phyloP scores from a whole-genome alignment of 1,139 yeast genomes.

The Kodamaea anthophila region DNA sequence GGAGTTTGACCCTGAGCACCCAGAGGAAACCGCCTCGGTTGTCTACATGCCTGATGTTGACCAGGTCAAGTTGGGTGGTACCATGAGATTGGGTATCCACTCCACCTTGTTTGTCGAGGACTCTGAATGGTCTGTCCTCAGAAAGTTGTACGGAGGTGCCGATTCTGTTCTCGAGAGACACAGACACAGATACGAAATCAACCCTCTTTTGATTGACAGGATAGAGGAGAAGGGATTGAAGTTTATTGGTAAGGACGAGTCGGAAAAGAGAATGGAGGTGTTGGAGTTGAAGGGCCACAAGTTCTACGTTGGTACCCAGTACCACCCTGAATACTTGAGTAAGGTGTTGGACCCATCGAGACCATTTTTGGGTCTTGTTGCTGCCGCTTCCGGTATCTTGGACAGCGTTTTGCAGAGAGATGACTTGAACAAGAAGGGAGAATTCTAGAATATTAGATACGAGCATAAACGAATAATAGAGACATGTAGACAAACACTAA shows the following conservation, averaged over 20 bases:
- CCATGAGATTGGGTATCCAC: conserved; percentile 96
- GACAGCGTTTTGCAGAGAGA: conserved; percentile 50
- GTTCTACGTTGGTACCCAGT: conserved; percentile 91
- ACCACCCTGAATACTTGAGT: conserved; percentile 96
- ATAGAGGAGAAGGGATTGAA: conserved; percentile 75
- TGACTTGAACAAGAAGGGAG: conserved; percentile 42
- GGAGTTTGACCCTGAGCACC: conserved; percentile 66
- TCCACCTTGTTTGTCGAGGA: conserved; percentile 73
- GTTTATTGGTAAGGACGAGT: conserved; percentile 91
- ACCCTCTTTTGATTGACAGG: conserved; percentile 67
- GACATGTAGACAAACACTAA: too few species aligned
- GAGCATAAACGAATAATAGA: too few species aligned
- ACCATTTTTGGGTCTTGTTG: conserved; percentile 93
- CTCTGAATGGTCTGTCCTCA: conserved; percentile 66
- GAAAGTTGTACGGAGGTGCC: conserved; percentile 73
- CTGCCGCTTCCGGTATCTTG: conserved; percentile 81
- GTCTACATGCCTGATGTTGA: conserved; percentile 98
- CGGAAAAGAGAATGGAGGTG: conserved; percentile 88
- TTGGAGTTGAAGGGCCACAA: conserved; percentile 78
- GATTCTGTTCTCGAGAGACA: conserved; percentile 84
- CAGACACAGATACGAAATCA: conserved; percentile 96
- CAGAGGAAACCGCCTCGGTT: conserved; percentile 69
- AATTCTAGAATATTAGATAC: conserved; percentile 22
- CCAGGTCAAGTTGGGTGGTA: conserved; percentile 94
- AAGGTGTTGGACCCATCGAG: conserved; percentile 94